phyloP scores from a whole-genome alignment of 192 early-diverging fungal genomes.

The Phlyctochytrium arcticum region DNA sequence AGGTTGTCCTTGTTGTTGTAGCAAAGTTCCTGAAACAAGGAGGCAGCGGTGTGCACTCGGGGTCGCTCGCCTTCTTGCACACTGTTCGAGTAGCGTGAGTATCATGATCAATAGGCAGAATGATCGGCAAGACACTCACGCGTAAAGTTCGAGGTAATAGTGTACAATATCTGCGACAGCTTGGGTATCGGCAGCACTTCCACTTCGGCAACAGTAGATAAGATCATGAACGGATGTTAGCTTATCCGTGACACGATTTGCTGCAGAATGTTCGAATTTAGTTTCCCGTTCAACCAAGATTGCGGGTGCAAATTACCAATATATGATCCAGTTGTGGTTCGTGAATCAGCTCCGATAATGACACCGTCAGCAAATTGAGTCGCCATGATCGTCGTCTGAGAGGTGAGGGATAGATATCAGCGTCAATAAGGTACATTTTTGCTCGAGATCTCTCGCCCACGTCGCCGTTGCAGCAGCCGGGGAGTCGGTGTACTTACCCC shows the following conservation, averaged over 20 bases:
- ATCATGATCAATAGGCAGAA: neutral
- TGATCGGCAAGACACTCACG: conserved; percentile 45
- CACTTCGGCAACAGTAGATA: conserved; percentile 98
- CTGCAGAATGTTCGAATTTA: too few relatives aligned
- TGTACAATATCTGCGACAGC: conserved; percentile 96
- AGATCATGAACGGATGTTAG: conserved; percentile 91
- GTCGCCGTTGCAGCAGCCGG: too few relatives aligned
- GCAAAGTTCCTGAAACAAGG: conserved; percentile 89
- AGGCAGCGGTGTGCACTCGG: conserved; percentile 79
- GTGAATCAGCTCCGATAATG: conserved; percentile 94
- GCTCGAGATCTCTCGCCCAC: neutral
- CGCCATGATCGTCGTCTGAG: conserved; percentile 95
- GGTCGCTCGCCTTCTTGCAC: conserved; percentile 81
- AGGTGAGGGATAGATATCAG: neutral
- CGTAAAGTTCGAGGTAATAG: conserved; percentile 91
- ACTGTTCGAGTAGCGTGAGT: conserved; percentile 29
- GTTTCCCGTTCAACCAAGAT: too few relatives aligned
- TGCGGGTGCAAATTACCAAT: conserved; percentile 48
- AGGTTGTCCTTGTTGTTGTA: conserved; percentile 91
- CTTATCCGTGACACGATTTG: conserved; percentile 97
- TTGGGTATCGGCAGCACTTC: conserved; percentile 97
- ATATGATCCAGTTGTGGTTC: conserved; percentile 93
- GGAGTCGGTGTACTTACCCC: conserved; percentile 62
- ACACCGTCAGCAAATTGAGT: conserved; percentile 87
- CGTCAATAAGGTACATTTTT: neutral